Evolutionary conservation across 306 rosid species (phyloP), one percentile per base, ranked within the genome.

Genomic region (Rosa chinensis): DNA sequence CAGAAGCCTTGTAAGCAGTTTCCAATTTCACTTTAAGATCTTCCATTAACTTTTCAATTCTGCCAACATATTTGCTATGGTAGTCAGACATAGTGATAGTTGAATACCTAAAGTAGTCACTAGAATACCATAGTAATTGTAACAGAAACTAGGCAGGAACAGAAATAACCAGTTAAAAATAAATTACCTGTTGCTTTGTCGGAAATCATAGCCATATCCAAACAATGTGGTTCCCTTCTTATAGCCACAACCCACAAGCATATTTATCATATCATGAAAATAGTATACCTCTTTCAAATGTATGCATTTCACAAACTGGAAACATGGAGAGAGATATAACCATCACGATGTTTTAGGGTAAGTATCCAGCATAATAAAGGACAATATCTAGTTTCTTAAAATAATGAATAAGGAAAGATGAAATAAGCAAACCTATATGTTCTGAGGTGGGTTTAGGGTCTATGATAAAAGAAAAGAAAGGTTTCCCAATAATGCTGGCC

Each of bases 191-290:
- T 86, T 91, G 88, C 99, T 94, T 86, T 94, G 99, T 79, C 97
- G 82, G 87, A 94, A 92, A 83, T 94, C 99, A 76, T 94, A 94
- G 78, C 99, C 99, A 70, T 80, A 94, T 70, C 99, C 99, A 86
- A 92, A 94, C 86, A 92, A 87, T 44, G 99, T 94, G 79, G 97
- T 87, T 71, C 99, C 99, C 81, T 94, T 92, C 82, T 89, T 84
- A 77, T 89, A 91, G 13, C 99, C 97, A 63, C 97, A 92, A 50
- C 49, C 85, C 64, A 94, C 85, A 63, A 94, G 97, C 97, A 91
- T 89, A 43, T 89, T 92, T 75, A 94, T 94, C 94, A 94, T 89
- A 77, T 85, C 93, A 87, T 94, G 99, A 77, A 91, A 94, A 79
- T 92, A 93, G 87, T 91, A 94, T 10, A 91, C 92, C 35, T 88